Percentiles rank a stretch among this genome's conserved stretches.
Conservation (phyloP, 305 asterid genomes). For the Ruellia speciosa region DNA sequence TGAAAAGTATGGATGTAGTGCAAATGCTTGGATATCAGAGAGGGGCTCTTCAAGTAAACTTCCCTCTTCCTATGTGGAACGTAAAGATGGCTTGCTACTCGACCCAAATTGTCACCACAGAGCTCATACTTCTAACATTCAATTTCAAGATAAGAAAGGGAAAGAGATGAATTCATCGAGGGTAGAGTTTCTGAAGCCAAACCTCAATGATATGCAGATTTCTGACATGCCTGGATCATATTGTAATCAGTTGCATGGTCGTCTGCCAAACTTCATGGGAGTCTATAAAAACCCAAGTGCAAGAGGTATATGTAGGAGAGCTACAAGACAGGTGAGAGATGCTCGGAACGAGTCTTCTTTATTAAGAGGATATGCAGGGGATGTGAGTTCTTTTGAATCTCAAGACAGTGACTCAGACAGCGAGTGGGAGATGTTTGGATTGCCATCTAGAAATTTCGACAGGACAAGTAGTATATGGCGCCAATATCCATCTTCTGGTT, state of each 20-base stretch:
- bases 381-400: constrained; percentile 71
- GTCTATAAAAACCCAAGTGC: constrained; percentile 26
- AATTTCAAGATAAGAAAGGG: constrained; percentile 31
- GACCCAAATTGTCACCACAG: constrained; percentile 36
- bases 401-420: constrained; percentile 68
- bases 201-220: constrained; percentile 38
- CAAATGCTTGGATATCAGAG: constrained; percentile 38
- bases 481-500: constrained; percentile 36
- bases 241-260: constrained; percentile 29
- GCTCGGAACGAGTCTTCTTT: constrained; percentile 31
- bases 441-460: constrained; percentile 40
- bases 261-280: constrained; percentile 29
- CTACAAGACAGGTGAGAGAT: constrained; percentile 51
- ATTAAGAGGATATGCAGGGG: constrained; percentile 71
- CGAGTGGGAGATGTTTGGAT: constrained; percentile 36
- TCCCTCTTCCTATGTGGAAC: constrained; percentile 37
- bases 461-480: constrained; percentile 25
- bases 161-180: constrained; percentile 51
- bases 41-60: constrained; percentile 31
- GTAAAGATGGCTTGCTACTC: constrained; percentile 66
- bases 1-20: constrained; percentile 37
- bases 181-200: constrained; percentile 78
- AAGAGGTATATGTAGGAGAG: constrained; percentile 46
- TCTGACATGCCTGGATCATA: constrained; percentile 31
- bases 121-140: constrained; percentile 31